Base-by-base conservation (phyloP, 78 protist genomes). In the Bodo saltans region DNA sequence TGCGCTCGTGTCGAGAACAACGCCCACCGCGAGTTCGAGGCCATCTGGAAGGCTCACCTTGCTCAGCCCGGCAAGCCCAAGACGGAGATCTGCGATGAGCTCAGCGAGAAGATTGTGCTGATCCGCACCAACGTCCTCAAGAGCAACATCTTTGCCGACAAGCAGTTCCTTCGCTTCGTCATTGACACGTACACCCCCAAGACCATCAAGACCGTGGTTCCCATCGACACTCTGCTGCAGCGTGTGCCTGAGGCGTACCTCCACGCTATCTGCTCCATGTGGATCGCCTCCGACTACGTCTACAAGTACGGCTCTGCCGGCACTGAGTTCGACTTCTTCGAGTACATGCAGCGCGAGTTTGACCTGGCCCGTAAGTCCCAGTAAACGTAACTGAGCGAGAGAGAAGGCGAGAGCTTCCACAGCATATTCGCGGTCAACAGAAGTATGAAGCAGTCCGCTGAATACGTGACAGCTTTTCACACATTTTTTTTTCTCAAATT, bases 181-280 rank as follows among this genome's bases (percentile, higher is more conserved):
- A 39, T 87, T 41, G 33, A 30, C 32, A 72, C n/a, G 26, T 89
- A 91, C 30, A 70, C 85, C 42, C 94, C 94, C 39, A 33, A 67
- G 37, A 82, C 34, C 29, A 73, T 91, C 27, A 47, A 70, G 29
- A 35, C 74, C 37, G 68, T 84, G 17, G 67, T 76, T 3, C 74
- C 87, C 40, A 38, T 88, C 12, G 93, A 93, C 38, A 60, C 32
- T 17, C 39, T 93, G 38, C 32, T 88, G 76, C 82, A 88, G 67
- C 92, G 94, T 67, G 92, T 92, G 11, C 96, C 96, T 21, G 93
- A 86, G 35, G 72, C 88, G 38, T 94, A 94, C 83, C 87, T 92
- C 33, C 60, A 42, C 37, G 93, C 96, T 32, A 88, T 92, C 12
- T 90, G 91, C 76, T 71, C 88, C 34, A 2, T 88, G 27, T 87